phyloP scores from a whole-genome alignment of 2,329 filamentous ascomycete species.

The Aureobasidium namibiae region DNA sequence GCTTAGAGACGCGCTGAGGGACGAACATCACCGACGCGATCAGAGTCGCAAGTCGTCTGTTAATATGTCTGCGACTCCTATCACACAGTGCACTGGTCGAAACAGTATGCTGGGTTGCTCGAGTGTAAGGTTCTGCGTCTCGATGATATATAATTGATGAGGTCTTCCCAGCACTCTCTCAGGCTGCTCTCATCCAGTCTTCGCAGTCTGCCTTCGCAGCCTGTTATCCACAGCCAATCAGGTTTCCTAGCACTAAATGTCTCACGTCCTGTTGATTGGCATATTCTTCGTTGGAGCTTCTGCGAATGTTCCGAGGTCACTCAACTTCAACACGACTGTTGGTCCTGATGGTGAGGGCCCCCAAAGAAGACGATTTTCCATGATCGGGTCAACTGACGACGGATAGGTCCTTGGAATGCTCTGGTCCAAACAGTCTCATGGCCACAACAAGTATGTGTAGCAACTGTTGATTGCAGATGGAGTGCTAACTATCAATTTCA shows the following conservation, averaged over 20 bases:
- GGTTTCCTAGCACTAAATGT: not conserved
- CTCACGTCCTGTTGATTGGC: not conserved
- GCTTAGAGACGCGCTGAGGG: not conserved
- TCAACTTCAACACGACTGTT: not conserved
- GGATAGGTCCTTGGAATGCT: not conserved
- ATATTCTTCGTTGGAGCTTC: not conserved
- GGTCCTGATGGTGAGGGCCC: not conserved
- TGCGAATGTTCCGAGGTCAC: not conserved
- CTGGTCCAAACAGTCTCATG: not conserved
- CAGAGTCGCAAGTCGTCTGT: not conserved
- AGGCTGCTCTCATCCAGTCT: not conserved
- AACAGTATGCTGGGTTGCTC: not conserved
- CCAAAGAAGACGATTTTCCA: not conserved
- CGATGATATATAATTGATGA: not conserved
- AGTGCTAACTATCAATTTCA: not conserved
- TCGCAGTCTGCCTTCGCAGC: not conserved
- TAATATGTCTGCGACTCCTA: not conserved
- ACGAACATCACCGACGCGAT: not conserved
- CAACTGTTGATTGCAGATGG: not conserved
- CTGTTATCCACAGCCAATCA: not conserved
- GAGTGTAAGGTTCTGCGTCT: no score
- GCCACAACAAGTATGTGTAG: not conserved
- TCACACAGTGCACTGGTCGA: not conserved
- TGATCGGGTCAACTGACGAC: not conserved
- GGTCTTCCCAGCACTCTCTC: not conserved